Evolutionary conservation across 2,329 filamentous ascomycete species (phyloP), one percentile per base, ranked within the genome.

Genomic region (Colletotrichum zoysiae): DNA sequence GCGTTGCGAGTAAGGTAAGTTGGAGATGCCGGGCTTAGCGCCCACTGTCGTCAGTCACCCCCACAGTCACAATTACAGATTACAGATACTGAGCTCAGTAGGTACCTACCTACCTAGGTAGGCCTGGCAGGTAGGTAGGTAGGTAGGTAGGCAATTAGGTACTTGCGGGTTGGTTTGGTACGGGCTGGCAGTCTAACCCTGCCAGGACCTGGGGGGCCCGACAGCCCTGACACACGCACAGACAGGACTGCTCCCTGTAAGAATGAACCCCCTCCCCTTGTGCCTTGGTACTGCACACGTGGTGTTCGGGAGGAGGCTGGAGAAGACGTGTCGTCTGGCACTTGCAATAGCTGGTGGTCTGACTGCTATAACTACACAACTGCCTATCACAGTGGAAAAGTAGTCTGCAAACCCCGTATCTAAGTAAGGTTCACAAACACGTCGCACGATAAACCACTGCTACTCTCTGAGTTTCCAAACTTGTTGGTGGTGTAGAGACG

Each of bases 1-100:
- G 61, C 60, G 63, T 67, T 71, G 64, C 51, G 58, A n/a, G 67
- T 58, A 67, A 59, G 60, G 65, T 58, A 33, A 46, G 61, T 66
- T 58, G 42, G 18, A 35, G 46, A 9, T n/a, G 8, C 38, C 33
- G 42, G 48, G 46, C 55, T 48, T 40, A 53, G 40, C 23, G n/a
- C 23, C 46, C 23, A 53, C n/a, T 53, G 46, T 12, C n/a, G n/a
- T n/a, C 20, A 23, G 20, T 46, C 44, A n/a, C 50, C 38, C 61
- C 61, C 40, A 56, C 61, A 56, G 46, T 40, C 50, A 46, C 30
- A 30, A 30, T 30, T 30, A 30, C 20, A 46, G 44, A n/a, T 46
- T 3, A 2, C 14, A 44, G 11, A 5, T 20, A 44, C 1, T 30
- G 30, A 30, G 30, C 2, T 30, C 30, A 3, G 30, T 30, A 30